Evolutionary conservation across 2,329 filamentous ascomycete genomes (phyloP).

Genomic region (Orbilia ellipsospora): DNA sequence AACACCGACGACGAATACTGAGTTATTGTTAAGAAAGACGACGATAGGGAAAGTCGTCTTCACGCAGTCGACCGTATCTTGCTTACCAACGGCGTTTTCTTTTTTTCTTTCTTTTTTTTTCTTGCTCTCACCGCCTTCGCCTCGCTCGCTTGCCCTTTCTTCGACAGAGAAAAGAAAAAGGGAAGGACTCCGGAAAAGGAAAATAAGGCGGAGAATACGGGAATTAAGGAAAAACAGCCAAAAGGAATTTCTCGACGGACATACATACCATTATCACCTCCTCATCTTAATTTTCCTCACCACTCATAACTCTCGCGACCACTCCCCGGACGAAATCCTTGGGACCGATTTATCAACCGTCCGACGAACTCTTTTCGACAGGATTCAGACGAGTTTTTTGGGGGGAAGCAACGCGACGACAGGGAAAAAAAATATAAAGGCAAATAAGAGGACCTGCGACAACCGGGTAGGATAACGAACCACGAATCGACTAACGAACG

Average conservation of each 20-base stretch:
- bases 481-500: neutral
- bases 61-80: neutral
- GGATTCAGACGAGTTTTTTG: too few relatives aligned
- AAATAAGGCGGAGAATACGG: constrained; percentile 52
- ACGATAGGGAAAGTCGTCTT: neutral
- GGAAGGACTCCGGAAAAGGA: constrained; percentile 41
- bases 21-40: neutral
- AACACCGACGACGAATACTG: too few relatives aligned
- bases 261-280: neutral
- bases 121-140: neutral
- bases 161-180: constrained; percentile 15
- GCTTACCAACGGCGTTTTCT: constrained; percentile 6
- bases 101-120: neutral
- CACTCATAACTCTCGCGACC: too few relatives aligned
- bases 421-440: neutral
- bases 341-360: too few relatives aligned
- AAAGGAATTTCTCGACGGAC: constrained; percentile 20
- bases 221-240: constrained; percentile 45
- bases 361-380: too few relatives aligned
- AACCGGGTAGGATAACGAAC: too few relatives aligned
- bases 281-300: too few relatives aligned
- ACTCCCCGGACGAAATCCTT: too few relatives aligned
- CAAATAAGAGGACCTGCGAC: too few relatives aligned
- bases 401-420: neutral
- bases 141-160: constrained; percentile 40